These are phyloP conservation scores for Prorocentrum cordatum DNA, from an alignment of 169 alveolate species.

Conservation along the genomic window DNA sequence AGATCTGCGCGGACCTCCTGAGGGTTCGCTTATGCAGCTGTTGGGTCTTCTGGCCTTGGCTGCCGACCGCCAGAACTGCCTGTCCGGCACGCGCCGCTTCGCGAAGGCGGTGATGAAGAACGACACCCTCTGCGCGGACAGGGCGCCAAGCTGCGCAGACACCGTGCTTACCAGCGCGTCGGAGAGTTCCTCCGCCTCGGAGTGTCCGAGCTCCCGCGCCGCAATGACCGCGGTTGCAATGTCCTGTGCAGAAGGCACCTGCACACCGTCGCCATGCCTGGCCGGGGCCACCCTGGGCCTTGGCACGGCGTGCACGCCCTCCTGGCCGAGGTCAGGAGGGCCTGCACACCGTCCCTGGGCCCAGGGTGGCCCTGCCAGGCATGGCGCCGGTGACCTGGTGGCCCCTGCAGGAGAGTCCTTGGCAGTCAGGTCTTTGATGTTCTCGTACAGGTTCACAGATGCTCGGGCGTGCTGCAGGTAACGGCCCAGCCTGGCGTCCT, in stretches of 20 bases:
- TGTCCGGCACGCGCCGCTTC: background rate
- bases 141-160: background rate
- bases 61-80: background rate
- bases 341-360: too few relatives aligned
- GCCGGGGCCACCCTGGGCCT: too few relatives aligned
- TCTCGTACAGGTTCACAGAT: background rate
- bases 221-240: background rate
- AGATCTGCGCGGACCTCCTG: too few relatives aligned
- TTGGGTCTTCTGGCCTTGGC: too few relatives aligned
- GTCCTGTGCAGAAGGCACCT: too few relatives aligned
- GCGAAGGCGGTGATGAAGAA: background rate
- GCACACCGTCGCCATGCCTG: too few relatives aligned
- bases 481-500: background rate
- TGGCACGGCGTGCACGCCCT: too few relatives aligned
- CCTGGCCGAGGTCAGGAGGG: too few relatives aligned
- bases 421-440: background rate
- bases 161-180: background rate
- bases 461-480: background rate
- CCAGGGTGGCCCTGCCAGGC: too few relatives aligned
- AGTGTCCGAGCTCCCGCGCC: background rate
- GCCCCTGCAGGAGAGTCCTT: too few relatives aligned
- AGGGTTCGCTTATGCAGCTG: too few relatives aligned
- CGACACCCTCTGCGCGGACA: background rate
- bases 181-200: background rate
- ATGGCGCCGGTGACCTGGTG: too few relatives aligned